phyloP scores from a whole-genome alignment of 257 asterid species.

The Pogostemon cablin region DNA sequence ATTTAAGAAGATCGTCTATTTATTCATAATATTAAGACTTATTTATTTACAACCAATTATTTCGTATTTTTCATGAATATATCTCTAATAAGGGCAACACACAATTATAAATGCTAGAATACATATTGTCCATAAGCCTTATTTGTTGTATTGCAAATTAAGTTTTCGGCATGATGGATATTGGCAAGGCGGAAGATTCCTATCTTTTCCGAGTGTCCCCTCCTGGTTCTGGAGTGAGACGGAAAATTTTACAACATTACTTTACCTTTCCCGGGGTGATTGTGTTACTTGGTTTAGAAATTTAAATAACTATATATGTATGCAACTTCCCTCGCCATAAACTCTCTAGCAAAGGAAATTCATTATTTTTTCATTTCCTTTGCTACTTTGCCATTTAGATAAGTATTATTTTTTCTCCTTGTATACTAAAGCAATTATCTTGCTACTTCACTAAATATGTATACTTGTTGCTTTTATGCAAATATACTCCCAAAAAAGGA shows the following conservation, averaged over 20 bases:
- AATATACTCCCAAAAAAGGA: too few relatives aligned
- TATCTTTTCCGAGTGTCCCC: constrained; percentile 85
- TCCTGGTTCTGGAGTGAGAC: constrained; percentile 91
- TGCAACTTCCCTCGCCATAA: background rate
- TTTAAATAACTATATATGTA: background rate
- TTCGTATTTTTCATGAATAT: too few relatives aligned
- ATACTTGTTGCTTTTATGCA: too few relatives aligned
- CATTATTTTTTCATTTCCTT: background rate
- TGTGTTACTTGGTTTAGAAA: background rate
- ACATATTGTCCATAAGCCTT: too few relatives aligned
- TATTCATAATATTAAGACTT: too few relatives aligned
- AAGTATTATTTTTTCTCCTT: background rate
- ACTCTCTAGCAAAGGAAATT: background rate
- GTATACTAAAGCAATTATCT: background rate
- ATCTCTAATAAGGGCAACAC: too few relatives aligned
- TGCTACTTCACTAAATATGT: background rate
- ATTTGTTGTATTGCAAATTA: too few relatives aligned
- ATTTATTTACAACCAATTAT: too few relatives aligned
- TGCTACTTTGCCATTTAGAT: background rate
- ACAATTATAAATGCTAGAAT: too few relatives aligned
- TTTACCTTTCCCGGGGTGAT: background rate
- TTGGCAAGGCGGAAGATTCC: constrained; percentile 75
- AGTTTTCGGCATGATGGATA: constrained; percentile 66
- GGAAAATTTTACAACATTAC: constrained; percentile 28
- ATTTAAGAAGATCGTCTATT: too few relatives aligned